Percentiles rank a stretch among this genome's conserved stretches.
Conservation (phyloP, 2,329 filamentous ascomycete species). For the Nannizziopsis arthrosporioides region DNA sequence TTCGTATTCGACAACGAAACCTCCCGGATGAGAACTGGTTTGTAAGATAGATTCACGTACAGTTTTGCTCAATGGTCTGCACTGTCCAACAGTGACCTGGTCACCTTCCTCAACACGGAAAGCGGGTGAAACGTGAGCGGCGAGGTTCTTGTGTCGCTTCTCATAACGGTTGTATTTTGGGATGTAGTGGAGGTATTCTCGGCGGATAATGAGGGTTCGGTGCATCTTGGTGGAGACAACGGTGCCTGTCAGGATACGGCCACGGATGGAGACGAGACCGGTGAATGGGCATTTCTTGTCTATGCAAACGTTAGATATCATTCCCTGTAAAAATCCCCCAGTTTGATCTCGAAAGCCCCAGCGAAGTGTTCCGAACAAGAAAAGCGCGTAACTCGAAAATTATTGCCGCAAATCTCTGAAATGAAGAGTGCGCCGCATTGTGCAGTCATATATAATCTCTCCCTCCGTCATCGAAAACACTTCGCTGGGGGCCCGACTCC, state of each 20-base stretch:
- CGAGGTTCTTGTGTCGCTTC: slow-evolving; percentile 99
- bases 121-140: slow-evolving; percentile 95
- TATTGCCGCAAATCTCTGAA: neutral
- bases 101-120: slow-evolving; percentile 99
- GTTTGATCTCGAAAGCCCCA: neutral
- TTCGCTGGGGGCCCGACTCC: neutral
- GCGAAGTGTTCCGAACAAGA: neutral
- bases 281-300: slow-evolving; percentile 99
- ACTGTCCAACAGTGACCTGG: slow-evolving; percentile 98
- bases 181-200: slow-evolving; percentile 99
- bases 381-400: neutral
- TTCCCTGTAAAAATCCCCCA: neutral
- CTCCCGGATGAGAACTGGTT: neutral
- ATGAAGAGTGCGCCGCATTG: too few relatives aligned
- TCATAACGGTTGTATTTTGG: slow-evolving; percentile 99
- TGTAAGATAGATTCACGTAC: slow-evolving; percentile 54
- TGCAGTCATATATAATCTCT: too few relatives aligned
- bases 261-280: slow-evolving; percentile 97
- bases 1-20: neutral
- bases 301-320: slow-evolving; percentile 31
- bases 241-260: slow-evolving; percentile 98
- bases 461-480: neutral
- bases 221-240: slow-evolving; percentile 99
- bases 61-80: slow-evolving; percentile 98
- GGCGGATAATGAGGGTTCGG: slow-evolving; percentile 97